Evolutionary conservation across 768 basidiomycete genomes (phyloP).

Genomic region (Amanita thiersii): DNA sequence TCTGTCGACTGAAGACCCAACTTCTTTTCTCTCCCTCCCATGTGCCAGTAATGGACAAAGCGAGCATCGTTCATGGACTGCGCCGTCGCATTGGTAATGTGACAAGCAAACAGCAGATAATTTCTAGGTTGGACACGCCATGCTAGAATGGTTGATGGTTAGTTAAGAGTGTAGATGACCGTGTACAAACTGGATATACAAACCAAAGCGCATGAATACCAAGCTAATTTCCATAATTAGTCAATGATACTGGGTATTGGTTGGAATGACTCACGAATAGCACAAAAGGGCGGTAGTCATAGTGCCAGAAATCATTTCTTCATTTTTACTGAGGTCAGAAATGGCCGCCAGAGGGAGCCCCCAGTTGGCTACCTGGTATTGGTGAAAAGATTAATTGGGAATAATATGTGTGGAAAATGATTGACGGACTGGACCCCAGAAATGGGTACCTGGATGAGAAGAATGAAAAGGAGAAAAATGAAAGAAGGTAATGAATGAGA

Average conservation of each 20-base stretch:
- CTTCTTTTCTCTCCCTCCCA: conserved; percentile 78
- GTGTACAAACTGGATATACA: conserved; percentile 16
- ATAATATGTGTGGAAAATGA: conserved; percentile 6
- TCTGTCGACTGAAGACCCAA: conserved; percentile 25
- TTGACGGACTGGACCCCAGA: conserved; percentile 89
- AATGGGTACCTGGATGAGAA: conserved; percentile 71
- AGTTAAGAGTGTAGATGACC: not conserved
- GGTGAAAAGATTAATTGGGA: conserved; percentile 4
- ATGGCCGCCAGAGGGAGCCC: conserved; percentile 93
- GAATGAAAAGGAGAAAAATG: conserved; percentile 8
- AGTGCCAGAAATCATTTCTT: conserved; percentile 92
- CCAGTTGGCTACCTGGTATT: conserved; percentile 88
- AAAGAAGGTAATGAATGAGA: conserved; percentile 10
- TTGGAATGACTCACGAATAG: conserved; percentile 74
- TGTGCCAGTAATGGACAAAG: conserved; percentile 87
- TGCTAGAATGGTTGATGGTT: conserved; percentile 35
- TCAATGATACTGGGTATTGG: conserved; percentile 4
- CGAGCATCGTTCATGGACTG: conserved; percentile 79
- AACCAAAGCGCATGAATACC: conserved; percentile 96
- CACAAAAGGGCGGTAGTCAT: conserved; percentile 88
- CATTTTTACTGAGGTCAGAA: conserved; percentile 86
- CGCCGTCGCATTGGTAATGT: conserved; percentile 83
- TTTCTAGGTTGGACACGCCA: conserved; percentile 96
- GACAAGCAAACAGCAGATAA: conserved; percentile 92
- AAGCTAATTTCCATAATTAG: conserved; percentile 30